Percentiles rank a stretch among this genome's conserved stretches.
These are phyloP conservation scores for Daldinia sp. DNA, from an alignment of 2,329 filamentous ascomycete genomes.

Conservation along the genomic window DNA sequence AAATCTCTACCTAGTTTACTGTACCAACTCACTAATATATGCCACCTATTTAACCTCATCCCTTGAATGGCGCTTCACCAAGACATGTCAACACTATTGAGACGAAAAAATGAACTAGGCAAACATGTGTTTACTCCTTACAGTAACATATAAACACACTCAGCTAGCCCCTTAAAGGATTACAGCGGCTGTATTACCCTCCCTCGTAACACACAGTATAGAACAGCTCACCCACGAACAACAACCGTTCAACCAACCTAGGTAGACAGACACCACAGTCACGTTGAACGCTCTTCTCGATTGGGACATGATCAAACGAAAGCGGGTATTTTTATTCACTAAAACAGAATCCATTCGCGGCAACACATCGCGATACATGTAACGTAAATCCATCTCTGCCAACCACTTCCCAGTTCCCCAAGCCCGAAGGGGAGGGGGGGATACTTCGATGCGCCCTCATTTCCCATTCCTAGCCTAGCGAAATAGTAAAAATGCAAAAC, in stretches of 20 bases:
- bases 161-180: neutral
- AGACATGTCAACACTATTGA: neutral
- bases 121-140: neutral
- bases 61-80: neutral
- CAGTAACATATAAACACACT: neutral
- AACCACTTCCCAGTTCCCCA: neutral
- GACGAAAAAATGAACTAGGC: neutral
- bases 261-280: neutral
- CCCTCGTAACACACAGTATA: neutral
- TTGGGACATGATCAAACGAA: neutral
- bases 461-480: neutral
- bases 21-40: too few relatives aligned
- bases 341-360: neutral
- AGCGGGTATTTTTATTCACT: neutral
- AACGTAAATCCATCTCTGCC: neutral
- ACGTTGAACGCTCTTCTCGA: neutral
- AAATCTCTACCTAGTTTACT: too few relatives aligned
- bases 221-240: neutral
- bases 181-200: neutral
- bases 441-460: neutral
- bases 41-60: neutral
- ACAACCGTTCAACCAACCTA: neutral
- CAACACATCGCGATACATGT: neutral
- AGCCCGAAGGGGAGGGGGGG: neutral
- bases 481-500: slow-evolving; percentile 9